Evolutionary conservation across 2,329 filamentous ascomycete genomes (phyloP).

Genomic region (Exophiala aquamarina): DNA sequence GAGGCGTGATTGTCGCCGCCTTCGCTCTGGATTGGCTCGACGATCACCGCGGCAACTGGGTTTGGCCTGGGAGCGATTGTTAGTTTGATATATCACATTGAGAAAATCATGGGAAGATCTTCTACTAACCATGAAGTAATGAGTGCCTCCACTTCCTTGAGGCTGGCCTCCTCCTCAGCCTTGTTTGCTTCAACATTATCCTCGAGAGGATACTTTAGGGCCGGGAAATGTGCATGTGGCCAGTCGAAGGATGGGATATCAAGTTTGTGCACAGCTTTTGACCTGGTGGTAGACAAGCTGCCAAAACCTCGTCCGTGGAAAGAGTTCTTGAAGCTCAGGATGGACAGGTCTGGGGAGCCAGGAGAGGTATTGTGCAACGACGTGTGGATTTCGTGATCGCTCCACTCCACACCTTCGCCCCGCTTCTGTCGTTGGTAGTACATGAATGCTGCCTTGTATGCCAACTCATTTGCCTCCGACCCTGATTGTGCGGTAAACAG

Average conservation of each 20-base stretch:
- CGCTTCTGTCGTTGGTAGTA: slow-evolving; percentile 78
- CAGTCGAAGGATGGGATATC: slow-evolving; percentile 94
- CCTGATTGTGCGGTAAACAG: slow-evolving; percentile 87
- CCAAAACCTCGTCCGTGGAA: slow-evolving; percentile 92
- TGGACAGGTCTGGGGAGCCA: slow-evolving; percentile 74
- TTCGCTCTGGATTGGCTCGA: slow-evolving; percentile 92
- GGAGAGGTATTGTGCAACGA: slow-evolving; percentile 80
- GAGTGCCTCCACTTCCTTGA: slow-evolving; percentile 37
- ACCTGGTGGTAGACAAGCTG: slow-evolving; percentile 81
- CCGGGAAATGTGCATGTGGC: slow-evolving; percentile 84
- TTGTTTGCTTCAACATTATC: slow-evolving; percentile 75
- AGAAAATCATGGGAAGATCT: background rate
- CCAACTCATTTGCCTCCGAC: slow-evolving; percentile 88
- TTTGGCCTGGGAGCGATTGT: slow-evolving; percentile 34
- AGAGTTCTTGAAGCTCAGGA: slow-evolving; percentile 80
- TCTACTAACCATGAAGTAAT: background rate
- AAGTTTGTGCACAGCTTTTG: slow-evolving; percentile 91
- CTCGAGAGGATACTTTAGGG: slow-evolving; percentile 81
- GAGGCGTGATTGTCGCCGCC: slow-evolving; percentile 93
- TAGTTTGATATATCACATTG: background rate
- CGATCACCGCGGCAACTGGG: slow-evolving; percentile 76
- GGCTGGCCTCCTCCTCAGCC: slow-evolving; percentile 73
- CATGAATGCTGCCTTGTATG: slow-evolving; percentile 95
- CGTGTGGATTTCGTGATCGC: slow-evolving; percentile 68
- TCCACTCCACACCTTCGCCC: slow-evolving; percentile 73